Evolutionary conservation across 1,284 basidiomycete genomes (phyloP).

Genomic region (Ceratobasidium sp.): DNA sequence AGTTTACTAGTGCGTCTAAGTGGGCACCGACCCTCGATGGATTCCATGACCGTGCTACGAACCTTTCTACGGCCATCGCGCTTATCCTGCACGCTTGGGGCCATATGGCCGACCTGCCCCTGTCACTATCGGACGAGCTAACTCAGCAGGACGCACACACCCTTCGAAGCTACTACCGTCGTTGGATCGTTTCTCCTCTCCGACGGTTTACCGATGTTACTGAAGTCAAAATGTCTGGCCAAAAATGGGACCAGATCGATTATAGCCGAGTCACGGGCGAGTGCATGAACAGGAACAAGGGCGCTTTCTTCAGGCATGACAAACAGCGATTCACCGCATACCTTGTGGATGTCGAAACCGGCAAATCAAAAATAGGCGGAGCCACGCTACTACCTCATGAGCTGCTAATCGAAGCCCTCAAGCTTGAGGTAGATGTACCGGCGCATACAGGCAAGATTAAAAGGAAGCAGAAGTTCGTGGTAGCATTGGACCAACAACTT

Average conservation of each 20-base stretch:
- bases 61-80: conserved; percentile 72
- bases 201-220: conserved; percentile 64
- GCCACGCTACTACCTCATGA: conserved; percentile 73
- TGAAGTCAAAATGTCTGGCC: conserved; percentile 73
- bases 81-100: conserved; percentile 64
- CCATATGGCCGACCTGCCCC: conserved; percentile 51
- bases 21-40: conserved; percentile 74
- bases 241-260: conserved; percentile 65
- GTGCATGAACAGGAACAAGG: conserved; percentile 71
- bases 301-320: conserved; percentile 70
- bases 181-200: conserved; percentile 69
- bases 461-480: not conserved
- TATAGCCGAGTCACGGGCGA: conserved; percentile 67
- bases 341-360: conserved; percentile 67
- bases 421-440: conserved; percentile 40
- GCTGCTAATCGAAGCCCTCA: conserved; percentile 61
- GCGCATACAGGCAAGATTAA: not conserved
- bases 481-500: conserved; percentile 27
- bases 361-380: conserved; percentile 69
- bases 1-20: conserved; percentile 71
- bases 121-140: conserved; percentile 53
- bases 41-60: conserved; percentile 72
- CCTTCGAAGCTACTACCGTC: conserved; percentile 68
- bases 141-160: conserved; percentile 56
- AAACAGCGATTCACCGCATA: conserved; percentile 68